Conservation (phyloP, 106 monocot species). For the Platanthera zijinensis region DNA sequence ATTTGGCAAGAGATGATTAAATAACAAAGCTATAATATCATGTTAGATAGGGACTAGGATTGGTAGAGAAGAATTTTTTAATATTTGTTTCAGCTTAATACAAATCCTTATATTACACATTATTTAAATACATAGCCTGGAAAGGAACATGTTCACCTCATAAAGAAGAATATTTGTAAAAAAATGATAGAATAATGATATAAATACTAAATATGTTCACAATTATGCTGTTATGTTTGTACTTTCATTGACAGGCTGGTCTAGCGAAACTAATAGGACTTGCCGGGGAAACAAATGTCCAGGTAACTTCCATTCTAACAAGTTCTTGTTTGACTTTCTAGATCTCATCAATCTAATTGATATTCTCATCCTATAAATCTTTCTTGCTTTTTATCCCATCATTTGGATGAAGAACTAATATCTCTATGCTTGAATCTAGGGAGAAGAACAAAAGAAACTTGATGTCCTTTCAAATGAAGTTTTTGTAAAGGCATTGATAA, state of each 20-base stretch:
- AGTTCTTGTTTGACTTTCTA: background rate
- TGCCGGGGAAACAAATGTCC: constrained; percentile 88
- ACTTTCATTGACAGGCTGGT: constrained; percentile 51
- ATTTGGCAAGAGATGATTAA: no score
- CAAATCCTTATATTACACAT: no score
- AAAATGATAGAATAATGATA: no score
- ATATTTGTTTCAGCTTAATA: no score
- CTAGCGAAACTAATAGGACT: constrained; percentile 94
- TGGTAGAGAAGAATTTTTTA: no score
- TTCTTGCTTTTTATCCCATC: background rate
- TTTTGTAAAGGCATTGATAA: constrained; percentile 82
- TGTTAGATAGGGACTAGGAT: no score
- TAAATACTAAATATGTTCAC: no score
- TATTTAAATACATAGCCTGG: no score
- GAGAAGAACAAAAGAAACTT: constrained; percentile 98
- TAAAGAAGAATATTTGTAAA: no score
- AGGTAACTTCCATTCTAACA: constrained; percentile 31
- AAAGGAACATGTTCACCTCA: no score
- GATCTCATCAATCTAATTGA: no score
- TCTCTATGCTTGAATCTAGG: constrained; percentile 30
- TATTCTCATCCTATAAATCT: background rate
- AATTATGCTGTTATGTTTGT: background rate
- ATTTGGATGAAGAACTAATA: background rate
- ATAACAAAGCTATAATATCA: no score
- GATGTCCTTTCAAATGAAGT: constrained; percentile 98